Evolutionary conservation across 331 rosid genomes (phyloP).

Genomic region (Telfairia occidentalis): DNA sequence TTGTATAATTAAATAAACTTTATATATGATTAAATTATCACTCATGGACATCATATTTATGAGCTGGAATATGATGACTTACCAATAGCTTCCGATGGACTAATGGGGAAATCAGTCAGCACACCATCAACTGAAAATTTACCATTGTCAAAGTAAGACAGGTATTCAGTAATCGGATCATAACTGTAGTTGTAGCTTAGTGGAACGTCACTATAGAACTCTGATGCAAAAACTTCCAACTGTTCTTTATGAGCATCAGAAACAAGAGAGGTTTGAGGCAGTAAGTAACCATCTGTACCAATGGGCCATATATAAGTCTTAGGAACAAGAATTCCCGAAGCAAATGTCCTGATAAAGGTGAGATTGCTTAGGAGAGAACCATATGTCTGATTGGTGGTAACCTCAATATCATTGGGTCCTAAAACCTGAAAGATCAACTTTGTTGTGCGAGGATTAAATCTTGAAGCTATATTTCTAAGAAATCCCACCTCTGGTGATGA

Average conservation of each 20-base stretch:
- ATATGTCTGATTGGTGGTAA: constrained; percentile 69
- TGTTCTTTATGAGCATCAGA: constrained; percentile 69
- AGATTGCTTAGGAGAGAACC: constrained; percentile 57
- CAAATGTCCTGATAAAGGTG: constrained; percentile 67
- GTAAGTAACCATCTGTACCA: constrained; percentile 31
- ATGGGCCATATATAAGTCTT: constrained; percentile 76
- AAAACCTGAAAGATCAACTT: constrained; percentile 62
- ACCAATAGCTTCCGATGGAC: constrained; percentile 68
- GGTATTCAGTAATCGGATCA: constrained; percentile 73
- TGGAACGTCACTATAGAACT: constrained; percentile 51
- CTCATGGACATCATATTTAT: not conserved
- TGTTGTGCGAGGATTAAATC: constrained; percentile 43
- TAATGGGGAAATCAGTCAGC: constrained; percentile 76
- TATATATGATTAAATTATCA: not conserved
- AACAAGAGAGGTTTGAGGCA: constrained; percentile 53
- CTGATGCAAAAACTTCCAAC: constrained; percentile 63
- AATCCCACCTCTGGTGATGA: constrained; percentile 85
- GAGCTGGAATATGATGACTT: constrained; percentile 19
- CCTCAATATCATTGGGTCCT: constrained; percentile 28
- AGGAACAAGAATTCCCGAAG: constrained; percentile 92
- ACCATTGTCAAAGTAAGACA: constrained; percentile 53
- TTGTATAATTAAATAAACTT: not conserved
- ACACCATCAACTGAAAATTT: constrained; percentile 83
- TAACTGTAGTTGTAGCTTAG: constrained; percentile 63
- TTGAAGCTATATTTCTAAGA: constrained; percentile 42